Evolutionary conservation across 1,284 basidiomycete species (phyloP).

Genomic region (Austroboletus olivaceoglutinosus): DNA sequence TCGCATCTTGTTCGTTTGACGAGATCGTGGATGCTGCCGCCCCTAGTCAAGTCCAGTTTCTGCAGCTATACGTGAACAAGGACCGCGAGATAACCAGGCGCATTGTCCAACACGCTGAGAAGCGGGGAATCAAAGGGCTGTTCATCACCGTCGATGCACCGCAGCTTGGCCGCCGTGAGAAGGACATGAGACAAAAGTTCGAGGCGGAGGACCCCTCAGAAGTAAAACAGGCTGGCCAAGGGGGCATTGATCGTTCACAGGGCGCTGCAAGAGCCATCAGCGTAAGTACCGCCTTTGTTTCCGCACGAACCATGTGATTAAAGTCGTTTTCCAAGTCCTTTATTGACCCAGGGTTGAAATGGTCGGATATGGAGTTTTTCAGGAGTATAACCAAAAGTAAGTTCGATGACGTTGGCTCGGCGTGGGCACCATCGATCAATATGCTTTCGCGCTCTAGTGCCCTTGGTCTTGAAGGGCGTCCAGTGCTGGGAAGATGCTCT

Average conservation of each 20-base stretch:
- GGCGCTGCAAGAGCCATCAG: constrained; percentile 95
- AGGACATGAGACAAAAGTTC: constrained; percentile 97
- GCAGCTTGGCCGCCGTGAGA: constrained; percentile 86
- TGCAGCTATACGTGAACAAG: constrained; percentile 83
- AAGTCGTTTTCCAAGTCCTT: constrained; percentile 63
- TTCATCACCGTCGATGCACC: constrained; percentile 95
- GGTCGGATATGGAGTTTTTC: constrained; percentile 89
- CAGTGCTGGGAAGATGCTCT: constrained; percentile 95
- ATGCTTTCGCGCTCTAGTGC: constrained; percentile 52
- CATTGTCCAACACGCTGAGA: constrained; percentile 82
- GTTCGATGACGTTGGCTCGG: constrained; percentile 14
- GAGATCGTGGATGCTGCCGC: constrained; percentile 81
- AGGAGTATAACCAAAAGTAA: constrained; percentile 83
- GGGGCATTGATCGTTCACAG: constrained; percentile 77
- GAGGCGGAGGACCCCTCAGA: constrained; percentile 82
- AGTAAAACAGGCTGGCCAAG: constrained; percentile 53
- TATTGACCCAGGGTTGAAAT: constrained; percentile 87
- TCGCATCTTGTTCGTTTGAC: constrained; percentile 88
- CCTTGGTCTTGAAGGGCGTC: constrained; percentile 89
- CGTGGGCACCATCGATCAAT: not conserved
- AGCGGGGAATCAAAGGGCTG: constrained; percentile 79
- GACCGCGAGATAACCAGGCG: constrained; percentile 80
- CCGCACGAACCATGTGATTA: not conserved
- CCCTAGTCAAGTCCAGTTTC: constrained; percentile 74
- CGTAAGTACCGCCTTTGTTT: constrained; percentile 42